Base-by-base conservation (phyloP, 1,139 yeast genomes). In the Geotrichum histeridarum region DNA sequence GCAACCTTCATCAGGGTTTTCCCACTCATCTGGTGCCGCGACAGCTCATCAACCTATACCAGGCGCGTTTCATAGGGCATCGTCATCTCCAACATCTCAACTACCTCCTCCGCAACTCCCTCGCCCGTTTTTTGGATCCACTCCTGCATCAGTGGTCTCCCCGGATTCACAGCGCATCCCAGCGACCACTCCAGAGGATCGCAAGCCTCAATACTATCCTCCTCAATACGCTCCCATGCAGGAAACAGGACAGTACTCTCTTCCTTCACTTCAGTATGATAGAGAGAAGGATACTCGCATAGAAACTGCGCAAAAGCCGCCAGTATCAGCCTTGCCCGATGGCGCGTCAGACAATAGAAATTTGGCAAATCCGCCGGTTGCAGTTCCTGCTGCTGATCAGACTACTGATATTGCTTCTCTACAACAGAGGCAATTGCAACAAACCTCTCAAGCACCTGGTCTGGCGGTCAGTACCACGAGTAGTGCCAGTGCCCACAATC, bases 351-450 rank as follows among this genome's bases (percentile, higher is more conserved):
- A 22, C 27, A 22, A 22, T 22, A 3, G 27, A 22, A 22, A 22
- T 22, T 14, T n/a, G 5, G 31, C 42, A 18, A 17, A 32, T 11
- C 33, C 32, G 22, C 6, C 42, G 17, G 9, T 42, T 4, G 17
- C 30, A 11, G 31, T 9, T 17, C 15, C 14, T 12, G 4, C 41
- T 11, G 8, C 42, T 22, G 42, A 12, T 4, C 38, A 55, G 12
- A 41, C 48, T 36, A 12, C 39, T 15, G 33, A 17, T 22, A 32
- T 33, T 22, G 12, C 42, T 18, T 14, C 45, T 7, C 22, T 17
- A 42, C 44, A 41, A 22, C 18, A 15, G 15, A 15, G 43, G 9
- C 48, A 46, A 35, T 56, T 59, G 38, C 63, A 65, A 9, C 69
- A 68, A 14, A 50, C 61, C 15, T 14, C 48, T 41, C 38, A 45